These are phyloP conservation scores for Leptographium wingfieldii DNA, from an alignment of 2,329 filamentous ascomycete genomes.

Conservation along the genomic window DNA sequence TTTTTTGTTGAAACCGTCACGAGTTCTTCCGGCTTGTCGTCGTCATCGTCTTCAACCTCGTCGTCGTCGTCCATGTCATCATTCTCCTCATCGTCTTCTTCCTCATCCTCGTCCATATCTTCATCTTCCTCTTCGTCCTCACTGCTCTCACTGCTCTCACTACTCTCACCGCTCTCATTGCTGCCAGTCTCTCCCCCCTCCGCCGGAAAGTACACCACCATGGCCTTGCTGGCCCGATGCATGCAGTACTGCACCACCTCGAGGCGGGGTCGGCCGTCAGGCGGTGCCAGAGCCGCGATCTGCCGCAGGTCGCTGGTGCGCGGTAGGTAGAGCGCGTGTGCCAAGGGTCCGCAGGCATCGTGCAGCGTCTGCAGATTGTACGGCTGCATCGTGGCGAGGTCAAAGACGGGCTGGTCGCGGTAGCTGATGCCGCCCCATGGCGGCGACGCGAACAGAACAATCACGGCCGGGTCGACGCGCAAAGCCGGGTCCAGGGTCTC, in stretches of 20 bases:
- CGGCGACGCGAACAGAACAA: constrained; percentile 43
- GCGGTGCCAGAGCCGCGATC: constrained; percentile 44
- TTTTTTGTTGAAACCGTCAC: too few species aligned
- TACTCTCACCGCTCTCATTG: not conserved
- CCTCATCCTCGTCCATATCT: not conserved
- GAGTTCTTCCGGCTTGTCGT: not conserved
- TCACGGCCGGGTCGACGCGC: constrained; percentile 27
- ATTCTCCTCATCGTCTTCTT: not conserved
- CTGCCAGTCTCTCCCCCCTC: not conserved
- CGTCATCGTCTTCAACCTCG: not conserved
- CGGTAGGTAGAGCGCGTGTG: constrained; percentile 68
- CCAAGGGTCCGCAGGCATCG: constrained; percentile 44
- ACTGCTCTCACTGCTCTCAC: not conserved
- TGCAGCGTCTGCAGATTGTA: constrained; percentile 59
- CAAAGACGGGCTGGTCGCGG: constrained; percentile 55
- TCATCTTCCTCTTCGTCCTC: not conserved
- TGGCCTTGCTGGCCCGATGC: constrained; percentile 73
- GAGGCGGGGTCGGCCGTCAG: constrained; percentile 33
- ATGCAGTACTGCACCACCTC: constrained; percentile 86
- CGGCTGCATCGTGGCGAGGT: constrained; percentile 76
- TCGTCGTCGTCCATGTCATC: not conserved
- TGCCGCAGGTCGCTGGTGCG: constrained; percentile 74
- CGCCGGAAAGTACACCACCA: constrained; percentile 48
- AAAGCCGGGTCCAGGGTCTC: constrained; percentile 23
- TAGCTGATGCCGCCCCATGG: constrained; percentile 50